A percentile compares a stretch with the other conserved stretches of the same genome.
These are phyloP conservation scores for Pittosporum tobira DNA, from an alignment of 129 eudicot genomes.

Conservation along the genomic window DNA sequence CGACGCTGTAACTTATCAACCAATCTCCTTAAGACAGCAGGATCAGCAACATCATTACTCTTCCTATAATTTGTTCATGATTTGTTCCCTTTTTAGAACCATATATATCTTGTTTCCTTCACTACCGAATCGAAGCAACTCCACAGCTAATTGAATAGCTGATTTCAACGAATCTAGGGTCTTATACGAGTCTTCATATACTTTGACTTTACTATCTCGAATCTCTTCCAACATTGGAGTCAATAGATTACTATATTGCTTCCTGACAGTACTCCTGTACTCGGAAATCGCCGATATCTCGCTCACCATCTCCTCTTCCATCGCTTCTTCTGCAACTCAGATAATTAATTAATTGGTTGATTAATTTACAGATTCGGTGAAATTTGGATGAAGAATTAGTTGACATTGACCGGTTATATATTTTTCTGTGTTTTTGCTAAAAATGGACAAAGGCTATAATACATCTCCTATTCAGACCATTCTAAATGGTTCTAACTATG, in stretches of 20 bases:
- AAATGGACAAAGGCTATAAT: no score
- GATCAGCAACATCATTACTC: conserved; percentile 40
- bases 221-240: conserved; percentile 89
- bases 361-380: neutral
- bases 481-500: no score
- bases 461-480: no score
- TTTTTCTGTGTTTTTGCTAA: no score
- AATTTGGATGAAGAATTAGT: no score
- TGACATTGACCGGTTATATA: neutral
- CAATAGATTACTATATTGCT: conserved; percentile 63
- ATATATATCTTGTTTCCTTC: conserved; percentile 75
- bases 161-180: conserved; percentile 30
- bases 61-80: conserved; percentile 54
- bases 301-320: conserved; percentile 44
- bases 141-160: conserved; percentile 48
- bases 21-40: conserved; percentile 54
- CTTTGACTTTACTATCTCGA: conserved; percentile 49
- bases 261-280: conserved; percentile 51
- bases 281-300: conserved; percentile 60
- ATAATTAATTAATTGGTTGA: neutral
- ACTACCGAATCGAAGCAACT: conserved; percentile 62
- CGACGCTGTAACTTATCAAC: conserved; percentile 71
- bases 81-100: conserved; percentile 73
- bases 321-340: conserved; percentile 13
- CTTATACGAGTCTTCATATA: conserved; percentile 28